Evolutionary conservation across 352 stramenopile genomes (phyloP).

Genomic region (Globisporangium canariense): DNA sequence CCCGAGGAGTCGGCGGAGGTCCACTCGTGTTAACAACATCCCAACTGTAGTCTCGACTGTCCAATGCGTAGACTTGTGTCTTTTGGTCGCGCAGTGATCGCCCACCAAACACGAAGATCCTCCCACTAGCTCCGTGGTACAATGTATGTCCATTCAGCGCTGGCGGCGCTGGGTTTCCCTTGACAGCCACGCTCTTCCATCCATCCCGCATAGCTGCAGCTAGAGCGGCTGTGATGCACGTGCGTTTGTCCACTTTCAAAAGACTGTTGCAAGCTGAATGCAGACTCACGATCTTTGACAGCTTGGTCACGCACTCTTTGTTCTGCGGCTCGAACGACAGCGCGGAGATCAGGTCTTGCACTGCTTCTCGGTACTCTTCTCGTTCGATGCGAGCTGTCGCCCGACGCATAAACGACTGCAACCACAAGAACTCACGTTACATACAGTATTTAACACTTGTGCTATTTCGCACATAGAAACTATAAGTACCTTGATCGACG

Average conservation of each 20-base stretch:
- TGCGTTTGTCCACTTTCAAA: conserved; percentile 1
- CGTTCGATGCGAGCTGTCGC: conserved; percentile 39
- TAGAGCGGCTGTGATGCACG: conserved; percentile 27
- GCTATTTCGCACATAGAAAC: not conserved
- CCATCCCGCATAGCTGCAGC: conserved; percentile 33
- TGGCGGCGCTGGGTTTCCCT: conserved; percentile 62
- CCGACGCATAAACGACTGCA: conserved; percentile 54
- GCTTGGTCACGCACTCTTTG: conserved; percentile 42
- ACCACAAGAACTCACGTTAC: not conserved
- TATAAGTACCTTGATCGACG: conserved; percentile 54
- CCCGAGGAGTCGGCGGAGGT: conserved; percentile 33
- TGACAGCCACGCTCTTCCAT: conserved; percentile 40
- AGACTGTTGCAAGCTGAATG: no score
- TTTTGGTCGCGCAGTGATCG: conserved; percentile 62
- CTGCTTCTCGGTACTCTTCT: conserved; percentile 20
- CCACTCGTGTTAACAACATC: conserved; percentile 29
- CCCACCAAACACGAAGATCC: conserved; percentile 50
- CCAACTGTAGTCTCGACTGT: conserved; percentile 50
- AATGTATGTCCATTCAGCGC: conserved; percentile 62
- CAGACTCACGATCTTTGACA: conserved; percentile 26
- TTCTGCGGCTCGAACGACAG: conserved; percentile 49
- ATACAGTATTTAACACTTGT: not conserved
- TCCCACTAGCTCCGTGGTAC: conserved; percentile 25
- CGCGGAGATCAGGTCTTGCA: conserved; percentile 41
- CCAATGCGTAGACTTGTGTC: conserved; percentile 39